Conservation (phyloP, 164 flowering plant genomes). For the Hamamelis virginiana region DNA sequence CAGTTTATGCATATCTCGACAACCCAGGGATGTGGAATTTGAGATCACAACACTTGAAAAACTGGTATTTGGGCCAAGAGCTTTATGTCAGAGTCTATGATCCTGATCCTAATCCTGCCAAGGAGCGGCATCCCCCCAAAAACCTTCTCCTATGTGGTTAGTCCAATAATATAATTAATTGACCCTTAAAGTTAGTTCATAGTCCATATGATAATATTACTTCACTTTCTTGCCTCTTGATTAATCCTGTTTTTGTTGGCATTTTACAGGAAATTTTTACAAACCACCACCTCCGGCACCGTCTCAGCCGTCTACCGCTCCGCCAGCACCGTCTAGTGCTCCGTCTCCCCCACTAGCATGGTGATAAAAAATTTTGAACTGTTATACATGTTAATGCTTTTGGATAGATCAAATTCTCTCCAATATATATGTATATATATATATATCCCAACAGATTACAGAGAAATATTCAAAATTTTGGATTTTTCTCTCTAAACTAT, state of each 20-base stretch:
- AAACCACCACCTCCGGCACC: background rate
- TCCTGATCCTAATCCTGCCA: constrained; percentile 32
- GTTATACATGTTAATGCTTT: too few species aligned
- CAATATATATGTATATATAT: too few species aligned
- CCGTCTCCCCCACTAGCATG: constrained; percentile 1
- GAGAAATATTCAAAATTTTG: too few species aligned
- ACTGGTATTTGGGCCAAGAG: constrained; percentile 40
- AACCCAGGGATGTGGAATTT: constrained; percentile 49
- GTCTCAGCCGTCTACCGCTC: background rate
- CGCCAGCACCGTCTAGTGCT: background rate
- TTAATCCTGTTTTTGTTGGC: background rate
- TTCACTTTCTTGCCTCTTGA: too few species aligned
- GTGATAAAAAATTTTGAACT: background rate
- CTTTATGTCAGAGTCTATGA: constrained; percentile 36
- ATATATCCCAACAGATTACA: too few species aligned
- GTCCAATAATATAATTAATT: background rate
- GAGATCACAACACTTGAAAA: constrained; percentile 32
- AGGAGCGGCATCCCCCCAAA: constrained; percentile 26
- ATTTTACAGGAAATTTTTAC: constrained; percentile 12
- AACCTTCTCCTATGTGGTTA: constrained; percentile 38
- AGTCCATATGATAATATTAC: too few species aligned
- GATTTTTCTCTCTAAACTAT: too few species aligned
- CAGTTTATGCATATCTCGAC: constrained; percentile 34
- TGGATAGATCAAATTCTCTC: too few species aligned
- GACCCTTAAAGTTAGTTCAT: too few species aligned